phyloP scores from a whole-genome alignment of 176 grass and related monocot genomes.

The Bolboschoenus planiculmis region DNA sequence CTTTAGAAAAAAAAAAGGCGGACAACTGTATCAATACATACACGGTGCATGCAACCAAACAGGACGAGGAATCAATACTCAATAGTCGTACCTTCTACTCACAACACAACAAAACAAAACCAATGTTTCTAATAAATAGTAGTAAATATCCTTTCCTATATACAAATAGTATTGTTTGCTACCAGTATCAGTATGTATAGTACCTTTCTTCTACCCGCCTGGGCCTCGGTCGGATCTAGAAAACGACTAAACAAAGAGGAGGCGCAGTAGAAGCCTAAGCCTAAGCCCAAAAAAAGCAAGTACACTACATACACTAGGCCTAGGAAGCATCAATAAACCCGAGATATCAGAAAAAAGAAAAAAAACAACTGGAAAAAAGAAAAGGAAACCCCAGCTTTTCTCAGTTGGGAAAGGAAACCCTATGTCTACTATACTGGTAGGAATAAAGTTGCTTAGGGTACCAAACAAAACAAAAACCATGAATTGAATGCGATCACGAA shows the following conservation, averaged over 20 bases:
- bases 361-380: neutral
- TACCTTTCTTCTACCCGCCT: too few relatives aligned
- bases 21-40: neutral
- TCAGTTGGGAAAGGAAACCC: neutral
- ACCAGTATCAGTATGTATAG: neutral
- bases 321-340: neutral
- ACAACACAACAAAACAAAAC: neutral
- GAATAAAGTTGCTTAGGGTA: neutral
- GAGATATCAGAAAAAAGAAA: neutral
- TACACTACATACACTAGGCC: neutral
- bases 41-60: neutral
- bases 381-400: conserved; percentile 5
- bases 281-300: neutral
- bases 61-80: neutral
- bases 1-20: neutral
- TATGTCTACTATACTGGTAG: neutral
- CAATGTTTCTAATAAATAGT: neutral
- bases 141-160: neutral
- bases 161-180: neutral
- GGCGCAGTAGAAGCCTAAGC: neutral
- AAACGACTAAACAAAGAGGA: neutral
- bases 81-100: neutral
- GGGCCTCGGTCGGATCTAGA: neutral
- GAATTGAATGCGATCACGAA: neutral
- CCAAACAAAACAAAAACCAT: neutral